Evolutionary conservation across 2,329 filamentous ascomycete species (phyloP).

Genomic region (Diaporthe humulicola): DNA sequence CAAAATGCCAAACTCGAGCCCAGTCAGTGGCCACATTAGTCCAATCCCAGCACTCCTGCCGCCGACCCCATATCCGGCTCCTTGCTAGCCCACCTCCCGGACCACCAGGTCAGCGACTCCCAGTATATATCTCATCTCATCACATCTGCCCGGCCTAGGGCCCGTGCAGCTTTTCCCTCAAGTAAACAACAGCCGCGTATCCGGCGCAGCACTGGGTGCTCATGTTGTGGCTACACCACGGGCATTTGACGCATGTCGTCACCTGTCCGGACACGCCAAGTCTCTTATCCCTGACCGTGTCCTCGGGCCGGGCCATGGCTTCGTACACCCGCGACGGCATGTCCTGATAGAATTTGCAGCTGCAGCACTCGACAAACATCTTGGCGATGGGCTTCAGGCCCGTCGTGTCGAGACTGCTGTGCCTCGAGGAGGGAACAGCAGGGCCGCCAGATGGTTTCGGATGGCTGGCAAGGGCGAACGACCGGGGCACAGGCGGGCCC

Average conservation of each 20-base stretch:
- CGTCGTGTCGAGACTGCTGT: conserved; percentile 39
- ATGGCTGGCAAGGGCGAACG: conserved; percentile 29
- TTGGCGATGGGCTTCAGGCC: conserved; percentile 64
- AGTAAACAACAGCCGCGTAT: conserved; percentile 75
- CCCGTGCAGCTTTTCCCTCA: conserved; percentile 72
- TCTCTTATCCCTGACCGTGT: conserved; percentile 63
- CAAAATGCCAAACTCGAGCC: neutral
- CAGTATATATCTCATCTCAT: conserved; percentile 18
- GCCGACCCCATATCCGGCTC: neutral
- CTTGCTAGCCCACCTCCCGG: neutral
- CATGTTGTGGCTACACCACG: conserved; percentile 81
- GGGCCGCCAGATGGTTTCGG: conserved; percentile 24
- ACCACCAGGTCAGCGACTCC: neutral
- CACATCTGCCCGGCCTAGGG: conserved; percentile 25
- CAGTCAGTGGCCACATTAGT: neutral
- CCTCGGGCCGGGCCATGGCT: conserved; percentile 72
- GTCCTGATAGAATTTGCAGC: conserved; percentile 74
- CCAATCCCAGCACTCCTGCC: neutral
- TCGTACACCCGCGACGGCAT: conserved; percentile 75
- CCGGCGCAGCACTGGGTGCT: conserved; percentile 77
- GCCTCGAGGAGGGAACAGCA: conserved; percentile 11
- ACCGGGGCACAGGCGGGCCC: conserved; percentile 27
- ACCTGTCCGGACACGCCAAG: conserved; percentile 68
- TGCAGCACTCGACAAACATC: conserved; percentile 76
- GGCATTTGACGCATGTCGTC: conserved; percentile 75